These are phyloP conservation scores for Aspergillaceae sp. DNA, from an alignment of 2,329 filamentous ascomycete genomes.

Conservation along the genomic window DNA sequence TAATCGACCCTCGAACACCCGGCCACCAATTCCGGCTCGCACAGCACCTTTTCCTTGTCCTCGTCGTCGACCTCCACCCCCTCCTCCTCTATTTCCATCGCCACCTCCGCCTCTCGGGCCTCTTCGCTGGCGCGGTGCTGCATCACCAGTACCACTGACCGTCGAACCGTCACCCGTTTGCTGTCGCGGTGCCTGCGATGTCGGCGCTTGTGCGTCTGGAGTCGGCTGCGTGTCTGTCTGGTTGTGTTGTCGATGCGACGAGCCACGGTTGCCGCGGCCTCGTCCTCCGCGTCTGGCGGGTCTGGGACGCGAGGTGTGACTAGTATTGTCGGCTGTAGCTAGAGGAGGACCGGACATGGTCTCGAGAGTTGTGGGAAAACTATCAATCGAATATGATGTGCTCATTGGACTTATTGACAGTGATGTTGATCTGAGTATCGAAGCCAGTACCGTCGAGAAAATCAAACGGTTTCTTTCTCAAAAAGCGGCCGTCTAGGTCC, in stretches of 20 bases:
- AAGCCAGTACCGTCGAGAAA: no score
- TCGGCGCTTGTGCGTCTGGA: constrained; percentile 5
- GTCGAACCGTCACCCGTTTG: constrained; percentile 2
- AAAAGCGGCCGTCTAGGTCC: not conserved
- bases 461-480: no score
- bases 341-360: constrained; percentile 11
- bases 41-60: constrained; percentile 10
- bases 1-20: constrained; percentile 37
- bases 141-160: constrained; percentile 3
- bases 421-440: no score
- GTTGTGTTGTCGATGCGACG: constrained; percentile 8
- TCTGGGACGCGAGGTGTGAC: constrained; percentile 11
- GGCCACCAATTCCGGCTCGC: constrained; percentile 16
- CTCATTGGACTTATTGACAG: constrained; percentile 6
- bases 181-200: constrained; percentile 2
- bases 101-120: constrained; percentile 17
- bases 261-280: constrained; percentile 19
- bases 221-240: constrained; percentile 9
- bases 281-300: constrained; percentile 18
- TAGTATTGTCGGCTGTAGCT: constrained; percentile 4
- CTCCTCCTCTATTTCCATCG: constrained; percentile 3
- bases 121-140: constrained; percentile 14
- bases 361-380: constrained; percentile 2
- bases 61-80: constrained; percentile 9
- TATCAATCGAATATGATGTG: not conserved